Conservation (phyloP, 257 asterid species). For the Coffea canephora region DNA sequence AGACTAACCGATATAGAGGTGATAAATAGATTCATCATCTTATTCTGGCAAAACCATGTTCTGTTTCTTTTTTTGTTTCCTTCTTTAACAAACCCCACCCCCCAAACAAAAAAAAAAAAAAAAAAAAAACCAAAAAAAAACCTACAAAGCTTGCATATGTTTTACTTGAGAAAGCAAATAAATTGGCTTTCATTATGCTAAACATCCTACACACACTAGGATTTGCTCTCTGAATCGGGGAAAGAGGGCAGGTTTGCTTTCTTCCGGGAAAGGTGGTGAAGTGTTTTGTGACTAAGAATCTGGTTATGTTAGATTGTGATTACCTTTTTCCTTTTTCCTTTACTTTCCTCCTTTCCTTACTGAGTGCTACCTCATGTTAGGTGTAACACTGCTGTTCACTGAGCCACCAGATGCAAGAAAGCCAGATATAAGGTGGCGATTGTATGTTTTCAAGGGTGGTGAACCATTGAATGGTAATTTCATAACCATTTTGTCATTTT, state of each 20-base stretch:
- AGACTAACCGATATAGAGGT: conserved; percentile 94
- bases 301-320: no score
- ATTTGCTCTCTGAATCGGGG: neutral
- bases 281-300: no score
- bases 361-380: conserved; percentile 37
- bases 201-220: neutral
- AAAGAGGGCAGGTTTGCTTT: neutral
- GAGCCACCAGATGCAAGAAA: conserved; percentile 97
- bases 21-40: conserved; percentile 15
- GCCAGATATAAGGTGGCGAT: conserved; percentile 83
- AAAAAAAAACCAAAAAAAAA: neutral
- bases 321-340: no score
- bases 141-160: neutral
- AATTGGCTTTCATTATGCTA: neutral
- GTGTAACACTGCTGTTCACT: conserved; percentile 80
- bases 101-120: no score
- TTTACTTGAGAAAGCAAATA: neutral
- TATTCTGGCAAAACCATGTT: neutral
- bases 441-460: conserved; percentile 93
- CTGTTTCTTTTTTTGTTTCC: neutral
- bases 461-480: conserved; percentile 80
- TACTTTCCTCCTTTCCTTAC: conserved; percentile 22
- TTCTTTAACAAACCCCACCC: neutral
- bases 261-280: neutral
- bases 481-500: neutral